phyloP scores from a whole-genome alignment of 106 monocot genomes.

The Gastrodia elata region DNA sequence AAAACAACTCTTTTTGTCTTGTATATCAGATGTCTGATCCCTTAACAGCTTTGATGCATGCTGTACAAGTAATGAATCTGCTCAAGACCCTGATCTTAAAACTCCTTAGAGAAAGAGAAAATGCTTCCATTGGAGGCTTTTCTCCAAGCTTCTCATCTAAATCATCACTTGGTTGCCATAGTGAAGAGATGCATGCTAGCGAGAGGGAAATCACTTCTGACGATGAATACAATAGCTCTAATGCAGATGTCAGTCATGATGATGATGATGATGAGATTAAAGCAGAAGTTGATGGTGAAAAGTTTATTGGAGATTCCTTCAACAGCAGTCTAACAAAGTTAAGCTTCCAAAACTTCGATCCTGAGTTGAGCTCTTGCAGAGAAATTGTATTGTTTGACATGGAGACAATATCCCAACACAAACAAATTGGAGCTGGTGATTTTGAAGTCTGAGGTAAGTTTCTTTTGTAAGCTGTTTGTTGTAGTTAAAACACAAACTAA shows the following conservation, averaged over 20 bases:
- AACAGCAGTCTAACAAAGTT: background rate
- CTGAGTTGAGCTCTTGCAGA: conserved; percentile 8
- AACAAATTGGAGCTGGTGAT: conserved; percentile 1
- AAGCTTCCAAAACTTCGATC: background rate
- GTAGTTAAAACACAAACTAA: background rate
- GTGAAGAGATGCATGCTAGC: conserved; percentile 12
- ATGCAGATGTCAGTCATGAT: background rate
- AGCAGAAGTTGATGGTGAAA: background rate
- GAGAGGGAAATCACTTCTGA: conserved; percentile 6
- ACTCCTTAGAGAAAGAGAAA: conserved; percentile 67
- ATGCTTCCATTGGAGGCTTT: conserved; percentile 24
- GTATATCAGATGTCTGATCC: conserved; percentile 86
- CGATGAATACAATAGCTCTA: conserved; percentile 18
- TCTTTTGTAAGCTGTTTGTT: background rate
- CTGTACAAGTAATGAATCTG: conserved; percentile 96
- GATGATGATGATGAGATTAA: background rate
- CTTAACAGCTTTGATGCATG: conserved; percentile 92
- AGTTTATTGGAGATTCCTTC: background rate
- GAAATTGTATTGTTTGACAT: conserved; percentile 3
- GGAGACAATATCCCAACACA: background rate
- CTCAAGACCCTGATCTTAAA: conserved; percentile 79
- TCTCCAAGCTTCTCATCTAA: conserved; percentile 39
- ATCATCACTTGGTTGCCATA: conserved; percentile 15
- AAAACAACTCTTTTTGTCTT: conserved; percentile 1
- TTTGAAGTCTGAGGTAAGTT: background rate